phyloP scores from a whole-genome alignment of 306 rosid species.

The Casuarina equisetifolia region DNA sequence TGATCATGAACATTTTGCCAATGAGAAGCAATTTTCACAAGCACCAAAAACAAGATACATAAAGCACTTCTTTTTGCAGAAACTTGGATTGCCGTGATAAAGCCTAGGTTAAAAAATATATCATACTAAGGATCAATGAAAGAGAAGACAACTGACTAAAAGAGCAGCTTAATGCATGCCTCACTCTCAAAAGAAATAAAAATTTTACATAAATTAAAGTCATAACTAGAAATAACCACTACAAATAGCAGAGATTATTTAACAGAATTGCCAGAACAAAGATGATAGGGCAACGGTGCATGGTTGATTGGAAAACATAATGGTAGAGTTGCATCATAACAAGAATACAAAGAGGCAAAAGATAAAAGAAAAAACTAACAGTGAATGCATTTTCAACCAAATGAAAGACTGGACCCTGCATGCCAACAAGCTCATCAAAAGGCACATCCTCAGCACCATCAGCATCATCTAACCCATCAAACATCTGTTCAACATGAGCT shows the following conservation, averaged over 20 bases:
- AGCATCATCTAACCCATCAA: conserved; percentile 97
- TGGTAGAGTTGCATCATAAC: not conserved
- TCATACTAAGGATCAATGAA: not conserved
- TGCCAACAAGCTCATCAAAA: conserved; percentile 98
- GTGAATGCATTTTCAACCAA: conserved; percentile 98
- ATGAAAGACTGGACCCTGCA: conserved; percentile 99
- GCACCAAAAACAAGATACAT: not conserved
- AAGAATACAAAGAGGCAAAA: not conserved
- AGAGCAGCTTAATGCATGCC: not conserved
- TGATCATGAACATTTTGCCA: not conserved
- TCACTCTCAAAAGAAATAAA: not conserved
- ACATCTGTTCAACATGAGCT: conserved; percentile 98
- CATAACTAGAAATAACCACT: not conserved
- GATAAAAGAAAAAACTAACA: conserved; percentile 47
- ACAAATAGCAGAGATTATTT: not conserved
- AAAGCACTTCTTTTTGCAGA: not conserved
- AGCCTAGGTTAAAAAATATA: not conserved
- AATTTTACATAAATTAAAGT: not conserved
- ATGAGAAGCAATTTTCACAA: not conserved
- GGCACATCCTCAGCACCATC: conserved; percentile 99
- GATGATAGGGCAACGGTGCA: not conserved
- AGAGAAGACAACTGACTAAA: not conserved
- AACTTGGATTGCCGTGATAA: not conserved
- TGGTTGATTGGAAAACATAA: not conserved
- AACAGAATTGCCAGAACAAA: not conserved